These are phyloP conservation scores for Penicillium lividum DNA, from an alignment of 495 filamentous ascomycete genomes.

Conservation along the genomic window DNA sequence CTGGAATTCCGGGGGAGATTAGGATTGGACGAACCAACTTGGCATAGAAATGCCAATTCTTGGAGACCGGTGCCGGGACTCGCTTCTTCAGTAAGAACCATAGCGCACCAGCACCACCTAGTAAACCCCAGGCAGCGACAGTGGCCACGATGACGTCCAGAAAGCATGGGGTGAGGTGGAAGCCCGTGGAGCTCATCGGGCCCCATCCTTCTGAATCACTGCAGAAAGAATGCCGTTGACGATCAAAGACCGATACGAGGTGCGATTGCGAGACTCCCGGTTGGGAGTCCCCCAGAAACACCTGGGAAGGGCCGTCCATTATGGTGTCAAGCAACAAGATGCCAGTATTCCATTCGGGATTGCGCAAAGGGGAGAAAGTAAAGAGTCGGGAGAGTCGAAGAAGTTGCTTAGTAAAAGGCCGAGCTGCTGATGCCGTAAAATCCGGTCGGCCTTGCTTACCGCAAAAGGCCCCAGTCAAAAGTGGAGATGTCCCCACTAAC, in stretches of 20 bases:
- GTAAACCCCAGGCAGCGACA: slow-evolving; percentile 74
- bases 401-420: slow-evolving; percentile 27
- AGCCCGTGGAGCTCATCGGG: slow-evolving; percentile 77
- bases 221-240: slow-evolving; percentile 68
- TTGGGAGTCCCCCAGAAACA: slow-evolving; percentile 39
- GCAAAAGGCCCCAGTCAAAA: slow-evolving; percentile 6
- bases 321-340: slow-evolving; percentile 29
- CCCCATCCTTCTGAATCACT: slow-evolving; percentile 93
- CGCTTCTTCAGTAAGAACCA: slow-evolving; percentile 72
- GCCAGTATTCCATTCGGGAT: slow-evolving; percentile 15
- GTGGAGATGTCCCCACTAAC: slow-evolving; percentile 7
- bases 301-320: slow-evolving; percentile 49
- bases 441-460: slow-evolving; percentile 11
- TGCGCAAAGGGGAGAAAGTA: slow-evolving; percentile 12
- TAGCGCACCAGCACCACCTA: slow-evolving; percentile 73
- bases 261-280: slow-evolving; percentile 34
- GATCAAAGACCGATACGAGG: slow-evolving; percentile 32
- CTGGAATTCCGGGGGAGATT: not conserved
- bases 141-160: slow-evolving; percentile 79
- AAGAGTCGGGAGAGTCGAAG: slow-evolving; percentile 10
- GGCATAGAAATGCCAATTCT: slow-evolving; percentile 94
- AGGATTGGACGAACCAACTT: slow-evolving; percentile 68
- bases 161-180: slow-evolving; percentile 96
- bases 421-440: slow-evolving; percentile 14
- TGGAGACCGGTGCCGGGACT: slow-evolving; percentile 61